Evolutionary conservation across 441 rosid species (phyloP), one percentile per base, ranked within the genome.

Genomic region (Gossypium davidsonii): DNA sequence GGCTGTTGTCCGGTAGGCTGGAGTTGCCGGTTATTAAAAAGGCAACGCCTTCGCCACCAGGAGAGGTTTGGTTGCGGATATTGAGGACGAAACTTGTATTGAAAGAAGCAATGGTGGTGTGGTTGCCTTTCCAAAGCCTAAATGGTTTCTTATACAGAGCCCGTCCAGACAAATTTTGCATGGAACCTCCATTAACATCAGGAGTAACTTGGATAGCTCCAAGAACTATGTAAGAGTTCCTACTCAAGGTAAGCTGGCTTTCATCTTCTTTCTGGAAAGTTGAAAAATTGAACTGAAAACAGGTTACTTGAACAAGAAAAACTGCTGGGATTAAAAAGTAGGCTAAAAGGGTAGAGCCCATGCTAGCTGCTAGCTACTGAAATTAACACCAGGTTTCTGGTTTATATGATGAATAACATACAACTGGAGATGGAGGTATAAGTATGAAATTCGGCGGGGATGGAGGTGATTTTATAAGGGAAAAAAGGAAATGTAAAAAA

Each of bases 1-100:
- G 23, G 74, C 96, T 89, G 46, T 74, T 73, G 0, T 8, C 26
- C 0, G 90, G 91, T 61, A 78, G 77, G 7, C 6, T 0, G 0
- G 1, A 3, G 34, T 77, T 51, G 0, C 63, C 77, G 1, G 91
- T 73, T 42, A 92, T 42, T 51, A 81, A 66, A 65, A 92, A 92
- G 26, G 94, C 91, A 73, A 92, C 44, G 26, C 96, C 94, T 75
- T 92, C 97, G 0, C 94, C 94, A 0, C 91, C 88, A 0, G 77
- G 82, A 67, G 1, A 0, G 1, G 90, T 85, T 39, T 9, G 67
- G 59, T 67, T 79, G 3, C 0, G 1, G 73, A 86, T 86, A 48
- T 84, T 89, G 25, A 89, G 72, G 0, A 83, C 85, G 70, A 92
- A 92, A 6, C 88, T 82, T 7, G 96, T 76, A 31, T 76, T 82